Percentiles rank a stretch among this genome's conserved stretches.
Conservation (phyloP, 2,329 filamentous ascomycete species). For the Dothistroma pini region DNA sequence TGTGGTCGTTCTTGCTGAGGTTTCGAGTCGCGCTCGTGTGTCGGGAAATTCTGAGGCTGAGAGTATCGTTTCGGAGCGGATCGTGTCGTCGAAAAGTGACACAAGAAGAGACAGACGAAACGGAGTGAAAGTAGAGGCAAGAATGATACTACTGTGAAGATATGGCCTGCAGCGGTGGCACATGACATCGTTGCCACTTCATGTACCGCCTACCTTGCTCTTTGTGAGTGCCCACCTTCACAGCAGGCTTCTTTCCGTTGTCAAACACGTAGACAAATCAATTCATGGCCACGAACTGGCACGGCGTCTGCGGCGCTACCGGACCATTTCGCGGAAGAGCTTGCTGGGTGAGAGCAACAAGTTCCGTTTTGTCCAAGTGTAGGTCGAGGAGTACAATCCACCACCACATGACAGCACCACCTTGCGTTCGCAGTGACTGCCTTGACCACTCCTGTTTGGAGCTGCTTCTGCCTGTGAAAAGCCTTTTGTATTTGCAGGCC, state of each 20-base stretch:
- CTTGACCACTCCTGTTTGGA: neutral
- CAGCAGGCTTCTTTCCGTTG: neutral
- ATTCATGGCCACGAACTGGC: neutral
- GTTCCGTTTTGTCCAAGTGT: neutral
- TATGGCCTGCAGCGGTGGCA: neutral
- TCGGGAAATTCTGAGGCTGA: neutral
- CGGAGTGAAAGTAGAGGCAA: neutral
- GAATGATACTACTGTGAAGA: neutral
- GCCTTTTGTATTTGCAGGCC: too few relatives aligned
- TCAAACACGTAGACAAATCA: neutral
- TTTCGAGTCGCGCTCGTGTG: neutral
- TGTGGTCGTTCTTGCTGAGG: neutral
- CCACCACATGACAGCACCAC: neutral
- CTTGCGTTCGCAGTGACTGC: neutral
- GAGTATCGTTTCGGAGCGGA: neutral
- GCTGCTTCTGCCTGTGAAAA: too few relatives aligned
- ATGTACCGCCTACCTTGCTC: neutral
- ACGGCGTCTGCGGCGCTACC: conserved; percentile 1
- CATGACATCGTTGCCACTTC: neutral
- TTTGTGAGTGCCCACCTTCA: neutral
- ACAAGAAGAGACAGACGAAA: neutral
- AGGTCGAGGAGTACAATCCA: neutral
- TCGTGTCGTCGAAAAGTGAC: neutral
- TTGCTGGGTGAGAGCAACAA: neutral
- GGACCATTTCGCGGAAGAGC: neutral